Evolutionary conservation across 2,329 filamentous ascomycete genomes (phyloP).

Genomic region (Botrytis galanthina): DNA sequence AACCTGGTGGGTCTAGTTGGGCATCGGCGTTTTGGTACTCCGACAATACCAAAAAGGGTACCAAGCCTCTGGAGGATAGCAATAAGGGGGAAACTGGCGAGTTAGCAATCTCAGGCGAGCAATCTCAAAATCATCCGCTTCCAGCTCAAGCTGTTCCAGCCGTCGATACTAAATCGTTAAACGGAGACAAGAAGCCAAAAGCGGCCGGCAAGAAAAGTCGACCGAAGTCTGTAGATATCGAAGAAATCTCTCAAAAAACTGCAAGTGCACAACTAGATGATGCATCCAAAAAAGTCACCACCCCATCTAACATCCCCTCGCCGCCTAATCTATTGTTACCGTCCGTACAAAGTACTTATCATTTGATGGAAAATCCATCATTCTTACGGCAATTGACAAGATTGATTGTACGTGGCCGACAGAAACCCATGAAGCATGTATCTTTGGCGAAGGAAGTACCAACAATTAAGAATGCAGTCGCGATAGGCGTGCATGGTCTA

Average conservation of each 20-base stretch:
- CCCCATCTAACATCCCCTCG: slow-evolving; percentile 25
- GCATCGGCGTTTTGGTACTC: slow-evolving; percentile 67
- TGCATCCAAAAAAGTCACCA: slow-evolving; percentile 25
- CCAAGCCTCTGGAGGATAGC: slow-evolving; percentile 10
- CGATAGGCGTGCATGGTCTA: slow-evolving; percentile 91
- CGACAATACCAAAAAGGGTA: slow-evolving; percentile 35
- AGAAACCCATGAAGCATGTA: slow-evolving; percentile 65
- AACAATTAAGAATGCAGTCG: slow-evolving; percentile 79
- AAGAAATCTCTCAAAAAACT: slow-evolving; percentile 25
- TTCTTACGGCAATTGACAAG: slow-evolving; percentile 65
- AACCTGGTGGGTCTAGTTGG: slow-evolving; percentile 61
- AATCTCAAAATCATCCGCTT: slow-evolving; percentile 51
- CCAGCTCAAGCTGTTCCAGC: slow-evolving; percentile 29
- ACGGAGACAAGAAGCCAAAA: slow-evolving; percentile 30
- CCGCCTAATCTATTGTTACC: slow-evolving; percentile 66
- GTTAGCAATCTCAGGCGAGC: slow-evolving; percentile 57
- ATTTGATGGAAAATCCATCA: slow-evolving; percentile 63
- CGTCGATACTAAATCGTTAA: slow-evolving; percentile 7
- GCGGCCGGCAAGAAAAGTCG: slow-evolving; percentile 29
- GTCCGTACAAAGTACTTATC: slow-evolving; percentile 67
- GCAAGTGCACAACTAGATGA: slow-evolving; percentile 21
- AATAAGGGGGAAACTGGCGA: slow-evolving; percentile 38
- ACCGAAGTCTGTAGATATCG: slow-evolving; percentile 31
- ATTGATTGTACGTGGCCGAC: slow-evolving; percentile 55
- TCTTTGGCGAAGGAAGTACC: slow-evolving; percentile 66